Base-by-base conservation (phyloP, 768 basidiomycete species). In the Naganishia onofrii region DNA sequence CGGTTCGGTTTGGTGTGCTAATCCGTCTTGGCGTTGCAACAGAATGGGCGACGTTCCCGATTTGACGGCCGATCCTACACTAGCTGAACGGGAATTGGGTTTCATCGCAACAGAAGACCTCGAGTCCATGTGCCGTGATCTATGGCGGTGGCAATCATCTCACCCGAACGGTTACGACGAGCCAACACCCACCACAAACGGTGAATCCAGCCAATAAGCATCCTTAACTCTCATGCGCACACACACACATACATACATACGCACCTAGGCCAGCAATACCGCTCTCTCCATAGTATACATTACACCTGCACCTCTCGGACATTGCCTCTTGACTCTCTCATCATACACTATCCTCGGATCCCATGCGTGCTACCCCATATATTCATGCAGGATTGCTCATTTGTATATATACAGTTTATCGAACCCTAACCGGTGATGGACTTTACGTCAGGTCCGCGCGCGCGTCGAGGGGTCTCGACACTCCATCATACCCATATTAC, bases 81-180 rank as follows among this genome's bases (percentile, higher is more conserved):
- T 98, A 26, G 96, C 96, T 0, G 87, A 94, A 83, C 87, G 87
- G 78, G 95, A 98, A 80, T 88, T 99, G 34, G 92, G 92, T 7
- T 99, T 97, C 86, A 86, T 87, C 71, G 95, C 95, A 15, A 84
- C 85, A 31, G 85, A 87, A 76, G 85, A 88, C 75, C 85, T 99
- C 54, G 89, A 93, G 72, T 88, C 88, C 68, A 98, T 98, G 92
- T 98, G 96, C 82, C 84, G 87, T 68, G 96, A 99, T 82, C 84
- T 96, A 75, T 98, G 96, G 96, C 94, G 94, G 83, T 99, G 94
- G 92, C 95, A 98, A 84, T 88, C 87, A n/a, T 91, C 88, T 80
- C 91, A 96, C 76, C 91, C 90, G 8, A 78, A 86, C 34, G 93
- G 93, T 2, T 96, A 79, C 71, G 42, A 60, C 42, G 55, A 60